Percentiles rank a stretch among this genome's conserved stretches.
phyloP scores from a whole-genome alignment of 129 eudicot species.

The Centella asiatica region DNA sequence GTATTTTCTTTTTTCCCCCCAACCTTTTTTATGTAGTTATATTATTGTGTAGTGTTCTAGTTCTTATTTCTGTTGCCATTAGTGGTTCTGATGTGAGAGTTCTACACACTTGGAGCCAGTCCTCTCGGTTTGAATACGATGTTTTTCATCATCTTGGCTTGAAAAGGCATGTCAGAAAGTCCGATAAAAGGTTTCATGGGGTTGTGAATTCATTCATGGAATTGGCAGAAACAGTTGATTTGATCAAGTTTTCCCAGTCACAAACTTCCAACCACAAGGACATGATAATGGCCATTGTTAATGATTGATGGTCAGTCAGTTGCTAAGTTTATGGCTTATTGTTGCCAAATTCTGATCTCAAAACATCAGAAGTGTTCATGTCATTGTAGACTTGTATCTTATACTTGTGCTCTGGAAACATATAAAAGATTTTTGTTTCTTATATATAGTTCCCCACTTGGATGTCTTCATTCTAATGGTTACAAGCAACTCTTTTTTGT shows the following conservation, averaged over 20 bases:
- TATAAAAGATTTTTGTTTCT: conserved; percentile 7
- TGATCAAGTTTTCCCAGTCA: not conserved
- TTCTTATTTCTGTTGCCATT: conserved; percentile 2
- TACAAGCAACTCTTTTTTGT: not conserved
- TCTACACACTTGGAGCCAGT: not conserved
- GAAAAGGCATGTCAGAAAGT: not conserved
- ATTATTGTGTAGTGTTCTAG: conserved; percentile 17
- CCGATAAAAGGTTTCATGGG: not conserved
- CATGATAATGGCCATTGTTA: not conserved
- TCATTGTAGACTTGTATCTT: conserved; percentile 16
- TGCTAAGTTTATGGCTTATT: conserved; percentile 4
- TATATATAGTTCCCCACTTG: not conserved
- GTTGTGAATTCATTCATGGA: not conserved
- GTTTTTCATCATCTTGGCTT: not conserved
- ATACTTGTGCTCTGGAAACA: conserved; percentile 14
- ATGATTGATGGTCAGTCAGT: not conserved
- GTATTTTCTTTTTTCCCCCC: not conserved
- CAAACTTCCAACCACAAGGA: not conserved
- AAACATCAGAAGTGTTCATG: conserved; percentile 16
- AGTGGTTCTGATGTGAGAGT: not conserved
- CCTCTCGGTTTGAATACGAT: not conserved
- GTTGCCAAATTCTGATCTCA: conserved; percentile 4
- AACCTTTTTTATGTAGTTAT: conserved; percentile 15
- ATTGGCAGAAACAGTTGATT: not conserved
- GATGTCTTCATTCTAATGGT: not conserved